A percentile compares a stretch with the other conserved stretches of the same genome.
phyloP scores from a whole-genome alignment of 768 basidiomycete genomes.

The Hygrocybe coccinea region DNA sequence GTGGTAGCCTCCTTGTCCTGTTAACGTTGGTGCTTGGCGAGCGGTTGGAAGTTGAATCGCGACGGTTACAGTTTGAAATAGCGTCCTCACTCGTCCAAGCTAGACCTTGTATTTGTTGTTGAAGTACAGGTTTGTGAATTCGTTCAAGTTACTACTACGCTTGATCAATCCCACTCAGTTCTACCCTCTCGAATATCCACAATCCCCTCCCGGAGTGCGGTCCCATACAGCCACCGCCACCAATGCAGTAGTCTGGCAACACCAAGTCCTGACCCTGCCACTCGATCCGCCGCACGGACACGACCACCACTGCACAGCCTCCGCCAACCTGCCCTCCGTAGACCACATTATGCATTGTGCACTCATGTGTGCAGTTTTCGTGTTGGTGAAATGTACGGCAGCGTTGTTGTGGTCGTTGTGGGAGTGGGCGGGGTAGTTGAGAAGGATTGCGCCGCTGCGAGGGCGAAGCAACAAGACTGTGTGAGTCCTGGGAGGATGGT shows the following conservation, averaged over 20 bases:
- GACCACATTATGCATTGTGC: conserved; percentile 45
- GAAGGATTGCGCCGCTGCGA: conserved; percentile 56
- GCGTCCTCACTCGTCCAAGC: too few relatives aligned
- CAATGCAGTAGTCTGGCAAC: conserved; percentile 51
- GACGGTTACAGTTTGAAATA: too few relatives aligned
- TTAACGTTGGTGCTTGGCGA: too few relatives aligned
- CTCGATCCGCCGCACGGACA: conserved; percentile 55
- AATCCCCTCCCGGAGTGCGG: conserved; percentile 59
- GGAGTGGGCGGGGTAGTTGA: conserved; percentile 40
- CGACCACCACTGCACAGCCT: conserved; percentile 70
- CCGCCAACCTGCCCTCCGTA: conserved; percentile 53
- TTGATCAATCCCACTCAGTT: conserved; percentile 61
- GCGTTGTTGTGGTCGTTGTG: too few relatives aligned
- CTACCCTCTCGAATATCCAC: conserved; percentile 70
- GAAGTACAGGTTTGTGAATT: too few relatives aligned
- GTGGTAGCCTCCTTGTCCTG: too few relatives aligned
- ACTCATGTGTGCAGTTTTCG: conserved; percentile 46
- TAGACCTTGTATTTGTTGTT: too few relatives aligned
- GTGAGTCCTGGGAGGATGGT: conserved; percentile 89
- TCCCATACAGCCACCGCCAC: conserved; percentile 41
- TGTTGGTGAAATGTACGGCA: conserved; percentile 32
- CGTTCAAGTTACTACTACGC: too few relatives aligned
- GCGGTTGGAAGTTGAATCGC: too few relatives aligned
- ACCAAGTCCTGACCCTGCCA: conserved; percentile 42
- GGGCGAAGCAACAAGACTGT: conserved; percentile 65